A percentile compares a stretch with the other conserved stretches of the same genome.
phyloP scores from a whole-genome alignment of 2,329 filamentous ascomycete genomes.

The Metarhizium humberi region DNA sequence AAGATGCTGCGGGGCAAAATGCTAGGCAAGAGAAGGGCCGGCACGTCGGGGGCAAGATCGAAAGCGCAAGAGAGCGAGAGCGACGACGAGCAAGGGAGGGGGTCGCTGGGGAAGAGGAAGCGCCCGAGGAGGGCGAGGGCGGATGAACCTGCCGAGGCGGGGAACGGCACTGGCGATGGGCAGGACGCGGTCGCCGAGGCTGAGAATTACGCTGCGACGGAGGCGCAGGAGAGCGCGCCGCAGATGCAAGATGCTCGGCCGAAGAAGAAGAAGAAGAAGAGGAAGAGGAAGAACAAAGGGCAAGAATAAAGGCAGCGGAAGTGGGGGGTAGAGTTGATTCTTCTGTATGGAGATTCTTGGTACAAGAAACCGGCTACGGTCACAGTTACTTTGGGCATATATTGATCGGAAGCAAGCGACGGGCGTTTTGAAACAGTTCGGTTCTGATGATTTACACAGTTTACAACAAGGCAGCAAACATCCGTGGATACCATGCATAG shows the following conservation, averaged over 20 bases:
- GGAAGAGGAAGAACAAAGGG: constrained; percentile 17
- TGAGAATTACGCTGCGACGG: no score
- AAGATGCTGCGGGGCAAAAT: constrained; percentile 22
- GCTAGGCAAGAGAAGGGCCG: constrained; percentile 15
- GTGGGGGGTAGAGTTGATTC: no score
- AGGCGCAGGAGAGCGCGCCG: neutral
- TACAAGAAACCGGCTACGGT: no score
- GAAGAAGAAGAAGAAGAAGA: constrained; percentile 7
- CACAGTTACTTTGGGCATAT: no score
- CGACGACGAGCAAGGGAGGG: constrained; percentile 26
- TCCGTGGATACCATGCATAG: no score
- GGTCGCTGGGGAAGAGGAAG: constrained; percentile 29
- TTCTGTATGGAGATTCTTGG: no score
- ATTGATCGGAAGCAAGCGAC: no score
- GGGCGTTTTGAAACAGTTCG: no score
- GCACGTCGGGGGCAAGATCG: constrained; percentile 4
- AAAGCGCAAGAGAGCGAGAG: constrained; percentile 22
- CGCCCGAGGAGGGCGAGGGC: constrained; percentile 14
- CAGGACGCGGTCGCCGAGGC: neutral
- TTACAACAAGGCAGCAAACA: no score
- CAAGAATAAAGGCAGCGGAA: constrained; percentile 5
- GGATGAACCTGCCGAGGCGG: neutral
- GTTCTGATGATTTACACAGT: no score
- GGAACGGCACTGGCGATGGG: neutral
- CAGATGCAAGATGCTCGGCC: neutral